Conservation (phyloP, 2,329 filamentous ascomycete genomes). For the Phialophora verrucosa region DNA sequence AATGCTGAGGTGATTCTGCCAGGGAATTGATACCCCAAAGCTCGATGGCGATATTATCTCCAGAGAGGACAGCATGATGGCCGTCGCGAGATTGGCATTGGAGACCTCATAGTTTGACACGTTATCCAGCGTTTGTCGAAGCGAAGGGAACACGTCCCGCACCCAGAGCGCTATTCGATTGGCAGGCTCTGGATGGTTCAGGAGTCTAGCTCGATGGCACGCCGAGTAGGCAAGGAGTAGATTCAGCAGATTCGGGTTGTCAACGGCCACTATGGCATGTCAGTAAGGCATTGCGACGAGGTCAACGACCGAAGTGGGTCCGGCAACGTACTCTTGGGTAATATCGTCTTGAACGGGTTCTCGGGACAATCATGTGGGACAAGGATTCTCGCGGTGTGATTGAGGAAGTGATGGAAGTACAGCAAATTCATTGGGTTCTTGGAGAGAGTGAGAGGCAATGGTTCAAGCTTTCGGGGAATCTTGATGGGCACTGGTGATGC, state of each 20-base stretch:
- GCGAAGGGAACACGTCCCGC: constrained; percentile 69
- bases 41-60: constrained; percentile 83
- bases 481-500: constrained; percentile 69
- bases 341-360: constrained; percentile 65
- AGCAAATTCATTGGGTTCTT: constrained; percentile 82
- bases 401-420: constrained; percentile 75
- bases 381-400: constrained; percentile 75
- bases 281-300: constrained; percentile 50
- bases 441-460: constrained; percentile 62
- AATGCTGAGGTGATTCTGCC: constrained; percentile 78
- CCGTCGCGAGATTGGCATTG: constrained; percentile 75
- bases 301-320: constrained; percentile 24
- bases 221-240: constrained; percentile 81
- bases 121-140: constrained; percentile 70
- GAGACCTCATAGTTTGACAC: constrained; percentile 74
- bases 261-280: constrained; percentile 56
- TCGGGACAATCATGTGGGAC: constrained; percentile 67
- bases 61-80: constrained; percentile 82
- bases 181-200: constrained; percentile 74
- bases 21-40: constrained; percentile 79
- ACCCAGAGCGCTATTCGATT: constrained; percentile 83
- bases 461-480: constrained; percentile 63
- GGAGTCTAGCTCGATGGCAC: constrained; percentile 76
- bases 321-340: constrained; percentile 64
- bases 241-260: constrained; percentile 68